These are phyloP conservation scores for Nemophila menziesii DNA, from an alignment of 257 asterid species.

Conservation along the genomic window DNA sequence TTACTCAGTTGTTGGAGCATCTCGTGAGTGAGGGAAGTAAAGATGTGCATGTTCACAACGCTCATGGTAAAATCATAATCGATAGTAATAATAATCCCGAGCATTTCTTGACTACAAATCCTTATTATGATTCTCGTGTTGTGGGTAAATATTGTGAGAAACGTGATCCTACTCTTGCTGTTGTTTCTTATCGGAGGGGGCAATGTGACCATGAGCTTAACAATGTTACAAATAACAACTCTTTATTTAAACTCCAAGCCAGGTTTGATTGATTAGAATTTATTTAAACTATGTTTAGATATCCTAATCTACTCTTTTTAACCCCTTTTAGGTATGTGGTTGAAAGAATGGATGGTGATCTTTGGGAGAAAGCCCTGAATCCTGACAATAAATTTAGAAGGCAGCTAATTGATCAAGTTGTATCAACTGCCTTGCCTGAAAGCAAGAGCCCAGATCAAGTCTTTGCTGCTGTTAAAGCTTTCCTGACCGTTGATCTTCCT, in stretches of 20 bases:
- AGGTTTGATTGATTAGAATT: constrained; percentile 42
- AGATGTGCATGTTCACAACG: constrained; percentile 98
- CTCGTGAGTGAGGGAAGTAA: constrained; percentile 99
- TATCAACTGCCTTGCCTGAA: constrained; percentile 99
- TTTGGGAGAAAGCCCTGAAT: constrained; percentile 88
- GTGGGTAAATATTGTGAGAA: constrained; percentile 99
- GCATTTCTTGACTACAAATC: constrained; percentile 97
- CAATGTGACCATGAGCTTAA: constrained; percentile 96
- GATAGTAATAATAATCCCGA: constrained; percentile 98
- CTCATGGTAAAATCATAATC: constrained; percentile 94
- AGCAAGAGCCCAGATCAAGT: constrained; percentile 99
- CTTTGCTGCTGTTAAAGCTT: constrained; percentile 98
- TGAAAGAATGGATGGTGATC: constrained; percentile 97
- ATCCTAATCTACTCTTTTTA: constrained; percentile 7
- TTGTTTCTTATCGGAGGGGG: constrained; percentile 96
- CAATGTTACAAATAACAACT: constrained; percentile 86
- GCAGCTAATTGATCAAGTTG: constrained; percentile 98
- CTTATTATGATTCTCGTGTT: constrained; percentile 92
- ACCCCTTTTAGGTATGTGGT: constrained; percentile 88
- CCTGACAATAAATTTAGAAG: constrained; percentile 97
- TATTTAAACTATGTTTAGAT: no score
- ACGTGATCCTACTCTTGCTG: constrained; percentile 99
- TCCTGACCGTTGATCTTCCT: constrained; percentile 99
- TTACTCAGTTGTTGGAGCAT: constrained; percentile 97
- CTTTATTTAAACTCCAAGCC: constrained; percentile 92